phyloP scores from a whole-genome alignment of 202 grass and related monocot genomes.

The Alloteropsis angusta region DNA sequence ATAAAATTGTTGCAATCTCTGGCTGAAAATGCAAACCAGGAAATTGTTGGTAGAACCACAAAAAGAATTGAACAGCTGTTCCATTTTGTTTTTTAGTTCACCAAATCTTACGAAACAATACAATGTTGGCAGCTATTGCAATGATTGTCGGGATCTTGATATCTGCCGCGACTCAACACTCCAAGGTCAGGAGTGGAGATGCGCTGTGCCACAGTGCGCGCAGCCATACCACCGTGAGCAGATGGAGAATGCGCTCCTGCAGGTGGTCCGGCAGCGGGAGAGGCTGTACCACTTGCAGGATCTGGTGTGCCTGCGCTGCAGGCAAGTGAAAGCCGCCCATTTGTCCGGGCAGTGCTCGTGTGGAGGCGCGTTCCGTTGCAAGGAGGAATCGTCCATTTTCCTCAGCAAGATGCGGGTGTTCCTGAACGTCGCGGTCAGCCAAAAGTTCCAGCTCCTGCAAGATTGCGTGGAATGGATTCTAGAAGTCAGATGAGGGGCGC shows the following conservation, averaged over 20 bases:
- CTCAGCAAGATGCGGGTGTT: constrained; percentile 77
- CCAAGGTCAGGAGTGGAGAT: constrained; percentile 64
- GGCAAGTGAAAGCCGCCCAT: constrained; percentile 84
- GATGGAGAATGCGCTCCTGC: constrained; percentile 72
- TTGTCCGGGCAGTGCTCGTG: constrained; percentile 74
- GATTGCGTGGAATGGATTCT: constrained; percentile 73
- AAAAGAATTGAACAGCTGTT: neutral
- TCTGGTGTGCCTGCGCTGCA: constrained; percentile 73
- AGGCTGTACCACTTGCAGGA: constrained; percentile 94
- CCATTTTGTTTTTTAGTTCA: neutral
- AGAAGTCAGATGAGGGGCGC: constrained; percentile 32
- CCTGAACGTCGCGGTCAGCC: constrained; percentile 40
- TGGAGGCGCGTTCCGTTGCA: constrained; percentile 72
- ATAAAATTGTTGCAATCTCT: neutral
- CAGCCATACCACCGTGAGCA: constrained; percentile 81
- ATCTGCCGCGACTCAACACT: constrained; percentile 63
- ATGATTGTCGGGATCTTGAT: constrained; percentile 87
- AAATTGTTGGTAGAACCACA: neutral
- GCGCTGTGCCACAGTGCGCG: constrained; percentile 46
- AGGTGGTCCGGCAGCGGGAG: constrained; percentile 83
- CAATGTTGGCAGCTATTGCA: constrained; percentile 68
- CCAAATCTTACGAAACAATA: constrained; percentile 4
- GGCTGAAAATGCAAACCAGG: neutral
- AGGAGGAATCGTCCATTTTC: constrained; percentile 46
- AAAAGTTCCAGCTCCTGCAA: constrained; percentile 61